These are phyloP conservation scores for Myrmaecium sp. DNA, from an alignment of 2,329 filamentous ascomycete species.

Conservation along the genomic window DNA sequence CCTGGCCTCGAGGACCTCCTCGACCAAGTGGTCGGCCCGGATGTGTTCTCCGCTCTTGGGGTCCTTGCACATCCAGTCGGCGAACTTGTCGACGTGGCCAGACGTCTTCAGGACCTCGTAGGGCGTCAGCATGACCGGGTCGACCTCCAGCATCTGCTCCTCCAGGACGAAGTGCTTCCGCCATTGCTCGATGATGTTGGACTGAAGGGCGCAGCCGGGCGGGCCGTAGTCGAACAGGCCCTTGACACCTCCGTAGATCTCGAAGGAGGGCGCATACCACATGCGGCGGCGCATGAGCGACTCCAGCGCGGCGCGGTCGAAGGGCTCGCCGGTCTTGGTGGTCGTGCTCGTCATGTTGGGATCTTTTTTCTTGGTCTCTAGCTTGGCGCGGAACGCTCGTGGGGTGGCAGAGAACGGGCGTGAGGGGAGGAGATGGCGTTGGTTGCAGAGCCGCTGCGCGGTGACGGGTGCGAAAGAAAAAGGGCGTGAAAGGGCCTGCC, in stretches of 20 bases:
- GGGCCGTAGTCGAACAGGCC: slow-evolving; percentile 91
- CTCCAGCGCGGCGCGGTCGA: slow-evolving; percentile 70
- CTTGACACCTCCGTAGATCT: slow-evolving; percentile 78
- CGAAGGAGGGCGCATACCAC: slow-evolving; percentile 91
- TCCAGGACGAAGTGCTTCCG: slow-evolving; percentile 82
- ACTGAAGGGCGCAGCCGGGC: slow-evolving; percentile 69
- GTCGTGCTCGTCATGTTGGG: slow-evolving; percentile 35
- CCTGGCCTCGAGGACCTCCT: slow-evolving; percentile 76
- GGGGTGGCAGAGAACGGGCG: background rate
- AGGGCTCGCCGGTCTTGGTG: slow-evolving; percentile 69
- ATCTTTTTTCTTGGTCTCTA: no score
- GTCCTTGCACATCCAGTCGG: slow-evolving; percentile 99
- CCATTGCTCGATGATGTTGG: slow-evolving; percentile 79
- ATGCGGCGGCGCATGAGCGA: slow-evolving; percentile 46
- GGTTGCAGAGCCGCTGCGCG: no score
- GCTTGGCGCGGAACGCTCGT: background rate
- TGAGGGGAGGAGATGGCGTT: background rate
- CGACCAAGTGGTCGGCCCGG: slow-evolving; percentile 88
- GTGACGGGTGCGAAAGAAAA: no score
- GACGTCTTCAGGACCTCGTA: slow-evolving; percentile 81
- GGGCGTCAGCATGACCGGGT: slow-evolving; percentile 87
- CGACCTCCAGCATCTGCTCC: slow-evolving; percentile 86
- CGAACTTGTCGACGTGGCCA: slow-evolving; percentile 95
- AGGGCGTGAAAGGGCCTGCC: no score
- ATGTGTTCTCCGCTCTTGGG: slow-evolving; percentile 95